Base-by-base conservation (phyloP, 2,329 filamentous ascomycete genomes). In the Fusarium sp. region DNA sequence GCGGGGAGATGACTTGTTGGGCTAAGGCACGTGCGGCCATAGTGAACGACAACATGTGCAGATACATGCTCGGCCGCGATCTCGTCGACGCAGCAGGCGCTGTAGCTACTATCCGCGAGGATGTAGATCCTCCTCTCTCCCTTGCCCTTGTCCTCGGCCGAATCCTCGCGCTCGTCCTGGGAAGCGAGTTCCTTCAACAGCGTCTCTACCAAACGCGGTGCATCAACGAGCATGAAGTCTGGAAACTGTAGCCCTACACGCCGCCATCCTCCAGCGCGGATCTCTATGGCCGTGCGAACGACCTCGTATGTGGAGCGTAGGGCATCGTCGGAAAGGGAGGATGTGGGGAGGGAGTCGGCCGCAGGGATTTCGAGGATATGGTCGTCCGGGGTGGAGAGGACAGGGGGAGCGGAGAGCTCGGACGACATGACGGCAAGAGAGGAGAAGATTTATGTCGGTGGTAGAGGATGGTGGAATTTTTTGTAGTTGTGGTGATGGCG, bases 31-130 rank as follows among this genome's bases (percentile, higher is more conserved):
- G 96, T 93, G 62, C 97, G 89, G 4, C 97, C 97, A 78, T 98
- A 99, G 81, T 99, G 97, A 16, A 99, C 92, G 1, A 98, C 94
- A 0, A 95, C 94, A 71, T 98, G 93, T 8, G 97, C 95, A 78
- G 95, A 89, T 18, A 95, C 93, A 81, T 99, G 97, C 82, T 99
- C 95, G 3, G 97, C 97, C 0, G 97, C 97, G 45, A 98, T 92
- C 84, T 99, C 97, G 79, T 99, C 97, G 20, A 98, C 95, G 79
- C 97, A 99, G 84, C 97, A 99, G 0, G 96, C 93, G 69, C 97
- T 97, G 83, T 98, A 99, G 2, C 96, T 98, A 3, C 97, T 98
- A 82, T 99, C 97, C 35, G 93, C 97, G 20, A 99, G 86, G 69
- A 99, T 95, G 77, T 94, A 97, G 62, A 98, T 87, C 71, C 87